A percentile compares a stretch with the other conserved stretches of the same genome.
Evolutionary conservation across 2,329 filamentous ascomycete species (phyloP).

Genomic region (Trichoderma oligosporum): DNA sequence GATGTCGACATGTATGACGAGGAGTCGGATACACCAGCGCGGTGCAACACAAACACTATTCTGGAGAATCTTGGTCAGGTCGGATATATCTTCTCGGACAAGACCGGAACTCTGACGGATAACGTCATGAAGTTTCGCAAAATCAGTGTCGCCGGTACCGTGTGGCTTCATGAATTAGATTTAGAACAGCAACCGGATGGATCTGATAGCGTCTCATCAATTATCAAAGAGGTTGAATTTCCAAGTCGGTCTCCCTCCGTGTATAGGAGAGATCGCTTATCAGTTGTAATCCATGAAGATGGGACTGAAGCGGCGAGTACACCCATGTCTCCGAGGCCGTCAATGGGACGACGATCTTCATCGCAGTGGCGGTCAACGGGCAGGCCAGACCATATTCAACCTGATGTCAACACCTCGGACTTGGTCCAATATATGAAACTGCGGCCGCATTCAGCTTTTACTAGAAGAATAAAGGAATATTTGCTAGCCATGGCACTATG

Average conservation of each 20-base stretch:
- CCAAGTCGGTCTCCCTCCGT: slow-evolving; percentile 26
- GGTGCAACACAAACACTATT: slow-evolving; percentile 90
- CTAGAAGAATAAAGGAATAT: slow-evolving; percentile 75
- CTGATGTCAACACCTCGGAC: slow-evolving; percentile 64
- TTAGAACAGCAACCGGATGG: slow-evolving; percentile 39
- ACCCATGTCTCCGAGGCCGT: slow-evolving; percentile 32
- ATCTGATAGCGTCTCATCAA: not conserved
- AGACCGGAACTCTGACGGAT: slow-evolving; percentile 90
- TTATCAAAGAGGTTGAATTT: slow-evolving; percentile 6
- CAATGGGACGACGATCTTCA: slow-evolving; percentile 41
- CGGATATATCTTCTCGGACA: slow-evolving; percentile 87
- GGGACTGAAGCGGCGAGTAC: slow-evolving; percentile 21
- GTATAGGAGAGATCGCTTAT: slow-evolving; percentile 29
- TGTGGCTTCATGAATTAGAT: slow-evolving; percentile 82
- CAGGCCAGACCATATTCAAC: slow-evolving; percentile 48
- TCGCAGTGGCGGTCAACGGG: slow-evolving; percentile 49
- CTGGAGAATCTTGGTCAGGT: slow-evolving; percentile 91
- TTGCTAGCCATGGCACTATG: slow-evolving; percentile 82
- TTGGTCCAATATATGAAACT: slow-evolving; percentile 73
- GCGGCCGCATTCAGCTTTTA: slow-evolving; percentile 72
- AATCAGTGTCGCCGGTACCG: slow-evolving; percentile 81
- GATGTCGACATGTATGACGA: slow-evolving; percentile 92
- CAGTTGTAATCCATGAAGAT: slow-evolving; percentile 33
- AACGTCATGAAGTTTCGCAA: slow-evolving; percentile 96
- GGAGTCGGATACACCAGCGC: slow-evolving; percentile 76